These are phyloP conservation scores for Endocladia muricata DNA, from an alignment of 31 red algal genomes.

Conservation along the genomic window DNA sequence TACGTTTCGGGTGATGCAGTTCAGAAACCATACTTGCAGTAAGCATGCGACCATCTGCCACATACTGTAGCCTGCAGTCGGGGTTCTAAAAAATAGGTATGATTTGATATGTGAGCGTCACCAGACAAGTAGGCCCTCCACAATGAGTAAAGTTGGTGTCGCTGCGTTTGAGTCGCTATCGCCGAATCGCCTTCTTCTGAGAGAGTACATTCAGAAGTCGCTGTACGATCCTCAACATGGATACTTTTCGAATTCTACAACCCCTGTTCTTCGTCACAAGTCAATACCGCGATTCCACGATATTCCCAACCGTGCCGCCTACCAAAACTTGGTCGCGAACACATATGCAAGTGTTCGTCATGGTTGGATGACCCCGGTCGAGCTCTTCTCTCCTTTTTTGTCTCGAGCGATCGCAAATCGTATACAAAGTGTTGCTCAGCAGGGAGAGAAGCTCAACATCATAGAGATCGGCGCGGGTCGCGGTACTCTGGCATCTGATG, in stretches of 20 bases:
- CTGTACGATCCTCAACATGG: slow-evolving; percentile 32
- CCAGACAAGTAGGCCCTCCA: too few relatives aligned
- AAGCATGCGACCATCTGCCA: too few relatives aligned
- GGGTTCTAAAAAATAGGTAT: too few relatives aligned
- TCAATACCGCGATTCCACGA: neutral
- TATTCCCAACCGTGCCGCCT: slow-evolving; percentile 24
- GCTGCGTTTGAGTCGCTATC: too few relatives aligned
- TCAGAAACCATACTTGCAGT: too few relatives aligned
- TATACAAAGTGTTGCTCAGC: slow-evolving; percentile 6
- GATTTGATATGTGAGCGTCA: too few relatives aligned
- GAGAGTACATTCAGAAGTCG: slow-evolving; percentile 38
- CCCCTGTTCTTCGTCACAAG: slow-evolving; percentile 27
- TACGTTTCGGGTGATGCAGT: too few relatives aligned
- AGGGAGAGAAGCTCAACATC: slow-evolving; percentile 31
- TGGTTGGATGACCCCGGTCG: slow-evolving; percentile 84
- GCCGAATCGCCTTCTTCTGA: slow-evolving; percentile 9
- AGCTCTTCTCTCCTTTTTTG: slow-evolving; percentile 79
- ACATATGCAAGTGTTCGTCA: slow-evolving; percentile 15
- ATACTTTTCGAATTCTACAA: slow-evolving; percentile 32
- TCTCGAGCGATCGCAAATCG: slow-evolving; percentile 66
- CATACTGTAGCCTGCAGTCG: too few relatives aligned
- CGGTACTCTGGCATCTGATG: slow-evolving; percentile 64
- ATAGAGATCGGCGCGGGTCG: slow-evolving; percentile 88
- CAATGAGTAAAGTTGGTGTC: too few relatives aligned
- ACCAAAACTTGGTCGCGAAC: slow-evolving; percentile 40